Evolutionary conservation across 164 flowering plant species (phyloP), one percentile per base, ranked within the genome.

Genomic region (Macadamia integrifolia): DNA sequence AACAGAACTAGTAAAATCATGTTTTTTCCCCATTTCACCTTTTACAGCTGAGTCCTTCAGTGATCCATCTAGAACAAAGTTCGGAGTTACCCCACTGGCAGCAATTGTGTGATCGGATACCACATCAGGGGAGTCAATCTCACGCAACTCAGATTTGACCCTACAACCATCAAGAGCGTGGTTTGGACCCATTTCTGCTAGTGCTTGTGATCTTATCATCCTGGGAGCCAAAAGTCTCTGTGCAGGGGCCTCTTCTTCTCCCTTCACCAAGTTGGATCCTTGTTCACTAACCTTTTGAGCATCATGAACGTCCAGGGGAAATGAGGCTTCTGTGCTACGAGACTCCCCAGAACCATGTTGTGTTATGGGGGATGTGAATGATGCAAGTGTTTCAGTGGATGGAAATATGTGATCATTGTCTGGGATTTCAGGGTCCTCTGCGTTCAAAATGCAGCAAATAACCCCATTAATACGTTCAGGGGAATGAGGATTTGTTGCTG

Each of bases 381-480:
- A 7, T 42, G 71, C 23, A 11, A 61, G 75, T 10, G 60, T 12
- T 46, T 74, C 50, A 58, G 43, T 55, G 5, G 84, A 71, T 9
- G 80, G 69, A 55, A 83, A 66, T 61, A 88, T 58, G 75, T 86
- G 85, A 76, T 88, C 90, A 79, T 90, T 93, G 80, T 69, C 62
- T 23, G 98, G 98, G 63, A 92, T 79, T 17, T 86, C 89, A 42
- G 78, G 81, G 69, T 90, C 93, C 76, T 88, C 95, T 1, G 87
- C 81, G 77, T 85, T 93, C 62, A 92, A 71, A 11, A 67, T 11
- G 73, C 98, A 93, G 72, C 72, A 76, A 43, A 84, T 84, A 66
- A 79, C 73, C 56, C 80, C 88, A 72, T 80, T 69, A 12, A 31
- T 44, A 32, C 30, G 49, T 61, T 82, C 83, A 55, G 79, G 87